Base-by-base conservation (phyloP, 148 eudicot species). In the Camellia granthamiana region DNA sequence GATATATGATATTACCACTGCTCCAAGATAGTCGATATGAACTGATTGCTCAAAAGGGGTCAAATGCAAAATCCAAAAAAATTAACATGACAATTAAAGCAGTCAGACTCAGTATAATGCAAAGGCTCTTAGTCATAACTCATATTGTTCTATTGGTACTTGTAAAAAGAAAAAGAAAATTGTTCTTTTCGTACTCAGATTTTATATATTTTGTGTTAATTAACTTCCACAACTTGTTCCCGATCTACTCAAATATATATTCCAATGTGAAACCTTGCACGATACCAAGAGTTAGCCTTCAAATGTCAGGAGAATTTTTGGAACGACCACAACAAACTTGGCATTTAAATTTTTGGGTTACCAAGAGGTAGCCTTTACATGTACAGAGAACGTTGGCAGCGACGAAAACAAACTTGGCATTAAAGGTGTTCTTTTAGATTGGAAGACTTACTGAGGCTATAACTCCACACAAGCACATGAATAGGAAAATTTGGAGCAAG, bases 391-490 rank as follows among this genome's bases (percentile, higher is more conserved):
- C 68, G 7, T 59, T 12, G 43, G 61, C 72, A 64, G 30, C 54
- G 1, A 49, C 9, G 51, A 23, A 4, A 14, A 5, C 30, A 43
- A 64, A 65, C 72, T 64, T 14, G 16, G 44, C 42, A 23, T 46
- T 19, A 43, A 60, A 49, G 11, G 2, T 52, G 19, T 21, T 72
- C 19, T 13, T 43, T 51, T 1, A 77, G 69, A 77, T 23, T 65
- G 54, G 79, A 51, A 63, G 7, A 80, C 94, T 81, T 89, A 92
- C 98, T 72, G 90, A 86, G 80, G 98, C 98, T 66, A 86, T 92
- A 76, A 90, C 84, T 78, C 96, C 98, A 82, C 87, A 85, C 76
- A 94, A 87, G 80, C 92, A 92, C 91, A 90, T 90, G 81, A 94
- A 93, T 79, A 94, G 91, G 78, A 92, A 86, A 82, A 94, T 90